These are phyloP conservation scores for Ophiostoma ulmi DNA, from an alignment of 2,329 filamentous ascomycete genomes.

Conservation along the genomic window DNA sequence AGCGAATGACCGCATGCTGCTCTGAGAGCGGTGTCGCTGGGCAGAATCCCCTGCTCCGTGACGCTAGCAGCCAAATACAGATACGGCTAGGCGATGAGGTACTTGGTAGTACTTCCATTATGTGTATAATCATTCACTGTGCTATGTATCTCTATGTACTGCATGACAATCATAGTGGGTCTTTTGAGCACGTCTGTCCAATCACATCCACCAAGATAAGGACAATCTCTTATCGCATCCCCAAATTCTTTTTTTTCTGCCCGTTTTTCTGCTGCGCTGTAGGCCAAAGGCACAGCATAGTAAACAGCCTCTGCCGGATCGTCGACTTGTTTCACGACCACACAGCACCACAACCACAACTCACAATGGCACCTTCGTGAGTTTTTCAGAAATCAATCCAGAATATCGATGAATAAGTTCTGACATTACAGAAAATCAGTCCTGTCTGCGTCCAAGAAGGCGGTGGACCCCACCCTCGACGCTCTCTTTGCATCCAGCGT, in stretches of 20 bases:
- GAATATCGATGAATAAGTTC: background rate
- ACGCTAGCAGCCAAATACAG: background rate
- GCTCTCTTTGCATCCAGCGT: constrained; percentile 70
- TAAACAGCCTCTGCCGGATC: background rate
- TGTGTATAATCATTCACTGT: background rate
- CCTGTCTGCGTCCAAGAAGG: constrained; percentile 46
- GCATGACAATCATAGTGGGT: background rate
- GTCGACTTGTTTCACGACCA: background rate
- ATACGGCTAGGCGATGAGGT: background rate
- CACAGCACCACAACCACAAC: background rate
- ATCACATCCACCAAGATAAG: constrained; percentile 15
- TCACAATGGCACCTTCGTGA: constrained; percentile 21
- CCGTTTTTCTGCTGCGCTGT: constrained; percentile 6
- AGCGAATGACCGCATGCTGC: constrained; percentile 22
- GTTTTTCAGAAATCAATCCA: background rate
- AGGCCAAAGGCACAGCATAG: background rate
- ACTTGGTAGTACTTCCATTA: background rate
- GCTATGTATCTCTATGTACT: background rate
- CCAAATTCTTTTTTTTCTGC: constrained; percentile 21
- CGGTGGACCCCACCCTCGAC: constrained; percentile 63
- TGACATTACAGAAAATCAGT: constrained; percentile 22
- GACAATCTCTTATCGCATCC: constrained; percentile 18
- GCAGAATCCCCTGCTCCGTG: constrained; percentile 17
- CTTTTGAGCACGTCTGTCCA: background rate
- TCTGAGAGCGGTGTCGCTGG: constrained; percentile 15